Evolutionary conservation across 148 eudicot genomes (phyloP).

Genomic region (Amaranthus cruentus): DNA sequence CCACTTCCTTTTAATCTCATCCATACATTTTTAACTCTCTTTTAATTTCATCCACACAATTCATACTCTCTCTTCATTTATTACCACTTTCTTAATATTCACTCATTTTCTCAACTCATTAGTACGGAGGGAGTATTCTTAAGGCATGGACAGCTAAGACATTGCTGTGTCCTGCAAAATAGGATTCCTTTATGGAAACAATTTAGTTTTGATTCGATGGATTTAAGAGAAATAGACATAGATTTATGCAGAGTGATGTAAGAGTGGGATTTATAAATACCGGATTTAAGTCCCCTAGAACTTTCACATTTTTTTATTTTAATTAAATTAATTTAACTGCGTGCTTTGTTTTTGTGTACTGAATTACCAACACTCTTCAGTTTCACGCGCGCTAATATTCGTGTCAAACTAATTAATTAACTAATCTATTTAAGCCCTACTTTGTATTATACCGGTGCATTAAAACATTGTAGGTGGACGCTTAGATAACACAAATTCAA

Average conservation of each 20-base stretch:
- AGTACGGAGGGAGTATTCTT: too few relatives aligned
- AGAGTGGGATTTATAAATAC: conserved; percentile 15
- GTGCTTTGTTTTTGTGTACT: background rate
- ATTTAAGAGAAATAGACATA: background rate
- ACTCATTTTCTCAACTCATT: too few relatives aligned
- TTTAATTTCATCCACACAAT: too few relatives aligned
- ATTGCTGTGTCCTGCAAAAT: background rate
- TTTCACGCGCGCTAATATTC: background rate
- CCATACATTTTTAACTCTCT: too few relatives aligned
- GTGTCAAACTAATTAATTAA: background rate
- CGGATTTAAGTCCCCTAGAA: conserved; percentile 18
- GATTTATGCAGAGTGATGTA: background rate
- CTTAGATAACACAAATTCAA: background rate
- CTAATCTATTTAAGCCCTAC: background rate
- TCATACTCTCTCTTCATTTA: too few relatives aligned
- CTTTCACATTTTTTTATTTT: background rate
- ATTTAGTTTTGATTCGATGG: background rate
- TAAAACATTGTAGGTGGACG: conserved; percentile 21
- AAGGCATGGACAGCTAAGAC: background rate
- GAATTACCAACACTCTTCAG: background rate
- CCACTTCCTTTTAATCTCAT: too few relatives aligned
- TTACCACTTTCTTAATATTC: too few relatives aligned
- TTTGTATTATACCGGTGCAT: conserved; percentile 17
- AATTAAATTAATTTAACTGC: background rate
- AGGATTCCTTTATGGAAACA: background rate